These are phyloP conservation scores for Breynia disticha DNA, from an alignment of 441 rosid genomes.

Conservation along the genomic window DNA sequence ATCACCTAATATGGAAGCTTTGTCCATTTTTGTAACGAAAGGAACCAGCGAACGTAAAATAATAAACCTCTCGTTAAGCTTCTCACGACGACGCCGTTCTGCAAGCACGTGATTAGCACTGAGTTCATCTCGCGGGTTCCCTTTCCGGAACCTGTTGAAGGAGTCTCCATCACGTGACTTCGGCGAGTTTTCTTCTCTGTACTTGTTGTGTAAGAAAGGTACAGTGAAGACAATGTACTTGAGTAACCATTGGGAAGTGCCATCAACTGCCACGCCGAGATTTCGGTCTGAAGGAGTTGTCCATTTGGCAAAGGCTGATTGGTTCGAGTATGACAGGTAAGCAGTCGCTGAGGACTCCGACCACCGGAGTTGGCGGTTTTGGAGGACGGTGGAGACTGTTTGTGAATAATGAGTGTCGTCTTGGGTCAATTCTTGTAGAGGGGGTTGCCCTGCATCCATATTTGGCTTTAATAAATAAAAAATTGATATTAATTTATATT, in stretches of 20 bases:
- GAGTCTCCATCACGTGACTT: slow-evolving; percentile 34
- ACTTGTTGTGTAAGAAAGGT: slow-evolving; percentile 55
- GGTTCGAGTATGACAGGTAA: slow-evolving; percentile 27
- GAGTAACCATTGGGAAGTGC: slow-evolving; percentile 68
- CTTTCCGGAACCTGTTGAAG: slow-evolving; percentile 33
- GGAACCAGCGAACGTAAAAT: slow-evolving; percentile 75
- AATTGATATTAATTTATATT: too few species aligned
- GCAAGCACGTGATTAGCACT: slow-evolving; percentile 83
- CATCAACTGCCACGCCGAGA: slow-evolving; percentile 25
- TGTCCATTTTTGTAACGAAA: slow-evolving; percentile 91
- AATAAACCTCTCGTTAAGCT: slow-evolving; percentile 75
- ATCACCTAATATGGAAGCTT: slow-evolving; percentile 88
- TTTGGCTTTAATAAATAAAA: too few species aligned
- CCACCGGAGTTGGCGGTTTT: slow-evolving; percentile 35
- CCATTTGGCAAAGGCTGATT: slow-evolving; percentile 76
- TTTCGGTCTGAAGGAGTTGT: slow-evolving; percentile 23
- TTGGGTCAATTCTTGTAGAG: slow-evolving; percentile 32
- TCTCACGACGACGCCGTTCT: slow-evolving; percentile 88
- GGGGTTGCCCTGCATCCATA: too few species aligned
- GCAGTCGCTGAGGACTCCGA: slow-evolving; percentile 31
- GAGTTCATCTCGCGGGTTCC: slow-evolving; percentile 44
- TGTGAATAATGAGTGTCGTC: slow-evolving; percentile 71
- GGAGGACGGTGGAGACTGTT: slow-evolving; percentile 67
- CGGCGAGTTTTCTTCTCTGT: slow-evolving; percentile 46
- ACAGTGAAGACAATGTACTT: slow-evolving; percentile 64